Evolutionary conservation across 1,284 basidiomycete species (phyloP).

Genomic region (Termitomyces sp.): DNA sequence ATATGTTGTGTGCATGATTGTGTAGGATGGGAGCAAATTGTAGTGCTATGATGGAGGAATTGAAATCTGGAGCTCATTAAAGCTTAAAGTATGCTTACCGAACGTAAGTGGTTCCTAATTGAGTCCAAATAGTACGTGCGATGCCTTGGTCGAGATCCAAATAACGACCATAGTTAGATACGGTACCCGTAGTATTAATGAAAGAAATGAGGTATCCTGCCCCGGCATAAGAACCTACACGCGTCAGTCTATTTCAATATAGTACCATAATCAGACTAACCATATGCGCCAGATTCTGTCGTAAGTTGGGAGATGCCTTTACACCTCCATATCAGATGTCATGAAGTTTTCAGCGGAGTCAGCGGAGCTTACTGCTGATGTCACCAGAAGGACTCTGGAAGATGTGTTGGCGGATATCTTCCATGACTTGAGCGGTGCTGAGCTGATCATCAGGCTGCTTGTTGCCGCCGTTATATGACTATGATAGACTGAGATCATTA

Average conservation of each 20-base stretch:
- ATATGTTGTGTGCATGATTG: constrained; percentile 56
- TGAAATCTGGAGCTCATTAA: constrained; percentile 1
- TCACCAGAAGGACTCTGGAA: constrained; percentile 56
- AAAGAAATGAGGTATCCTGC: constrained; percentile 59
- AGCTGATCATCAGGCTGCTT: constrained; percentile 40
- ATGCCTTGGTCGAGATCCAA: constrained; percentile 63
- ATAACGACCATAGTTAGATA: constrained; percentile 56
- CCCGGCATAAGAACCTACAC: constrained; percentile 60
- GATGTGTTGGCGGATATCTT: constrained; percentile 48
- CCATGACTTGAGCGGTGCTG: constrained; percentile 45
- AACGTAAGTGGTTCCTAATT: constrained; percentile 37
- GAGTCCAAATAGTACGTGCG: constrained; percentile 54
- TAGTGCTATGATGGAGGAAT: constrained; percentile 37
- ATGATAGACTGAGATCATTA: not conserved
- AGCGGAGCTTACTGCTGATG: constrained; percentile 43
- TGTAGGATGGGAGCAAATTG: constrained; percentile 65
- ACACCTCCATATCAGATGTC: not conserved
- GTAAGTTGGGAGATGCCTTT: constrained; percentile 54
- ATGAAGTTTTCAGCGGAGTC: not conserved
- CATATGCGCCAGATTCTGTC: constrained; percentile 56
- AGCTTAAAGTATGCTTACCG: constrained; percentile 33
- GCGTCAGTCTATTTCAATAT: constrained; percentile 4
- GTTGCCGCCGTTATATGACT: constrained; percentile 73
- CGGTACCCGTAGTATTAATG: constrained; percentile 34
- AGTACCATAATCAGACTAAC: constrained; percentile 32